Evolutionary conservation across 345 rosid genomes (phyloP), one percentile per base, ranked within the genome.

Genomic region (Barbarea vulgaris): DNA sequence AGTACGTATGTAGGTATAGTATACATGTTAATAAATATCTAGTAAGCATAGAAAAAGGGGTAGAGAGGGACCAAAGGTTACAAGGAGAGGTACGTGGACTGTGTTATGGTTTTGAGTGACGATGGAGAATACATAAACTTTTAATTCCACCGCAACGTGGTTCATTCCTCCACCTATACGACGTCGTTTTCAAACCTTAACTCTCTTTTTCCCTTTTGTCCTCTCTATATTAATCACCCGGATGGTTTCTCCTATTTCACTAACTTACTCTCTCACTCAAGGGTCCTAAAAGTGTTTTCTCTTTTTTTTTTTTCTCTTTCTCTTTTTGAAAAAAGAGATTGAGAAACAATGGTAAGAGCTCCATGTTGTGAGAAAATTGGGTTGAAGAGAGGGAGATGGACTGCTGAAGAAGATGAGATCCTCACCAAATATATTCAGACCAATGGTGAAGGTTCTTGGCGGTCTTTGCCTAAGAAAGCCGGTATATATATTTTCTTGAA

Each of bases 351-450:
- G 97, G 98, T 96, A 67, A 89, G 98, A 51, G 82, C 96, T 11
- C 94, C 97, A 2, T 93, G 97, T 60, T 93, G 98, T 78, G 94
- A 88, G 82, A 91, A 93, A 63, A 83, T 87, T 3, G 97, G 97
- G 54, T 70, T 93, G 74, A 93, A 84, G 86, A 88, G 67, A 75
- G 98, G 97, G 13, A 85, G 96, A 79, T 93, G 97, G 97, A 89
- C 94, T 0, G 77, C 85, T 0, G 94, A 89, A 70, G 98, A 93
- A 85, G 98, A 93, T 77, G 81, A 83, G 75, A 75, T 84, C 22
- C 77, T 91, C 67, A 79, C 87, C 46, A 82, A 67, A 8, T 91
- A 89, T 78, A 89, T 91, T 69, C 89, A 81, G 22, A 79, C 81
- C 46, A 80, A 89, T 76, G 98, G 97, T 4, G 91, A 91, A 77